Percentiles rank a stretch among this genome's conserved stretches.
These are phyloP conservation scores for Clohesyomyces aquaticus DNA, from an alignment of 495 filamentous ascomycete genomes.

Conservation along the genomic window DNA sequence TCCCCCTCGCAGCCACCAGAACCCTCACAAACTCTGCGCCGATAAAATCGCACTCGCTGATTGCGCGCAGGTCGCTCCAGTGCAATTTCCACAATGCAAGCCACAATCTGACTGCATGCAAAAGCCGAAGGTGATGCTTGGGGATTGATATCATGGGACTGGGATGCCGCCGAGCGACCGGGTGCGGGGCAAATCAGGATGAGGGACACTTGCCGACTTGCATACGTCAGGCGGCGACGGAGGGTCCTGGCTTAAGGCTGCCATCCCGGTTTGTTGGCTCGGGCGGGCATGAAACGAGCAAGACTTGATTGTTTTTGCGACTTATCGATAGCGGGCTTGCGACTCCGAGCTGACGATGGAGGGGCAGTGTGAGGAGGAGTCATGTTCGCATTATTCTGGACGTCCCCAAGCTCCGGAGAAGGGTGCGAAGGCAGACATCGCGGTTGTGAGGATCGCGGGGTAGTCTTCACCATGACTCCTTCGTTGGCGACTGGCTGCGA, in stretches of 20 bases:
- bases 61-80: neutral
- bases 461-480: neutral
- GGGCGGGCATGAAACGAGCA: neutral
- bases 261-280: slow-evolving; percentile 6
- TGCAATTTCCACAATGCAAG: slow-evolving; percentile 17
- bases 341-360: neutral
- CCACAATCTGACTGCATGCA: slow-evolving; percentile 15
- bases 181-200: slow-evolving; percentile 17
- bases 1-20: neutral
- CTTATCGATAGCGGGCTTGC: neutral
- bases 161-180: neutral
- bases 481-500: neutral
- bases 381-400: neutral
- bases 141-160: neutral
- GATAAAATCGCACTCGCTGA: neutral
- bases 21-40: neutral
- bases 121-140: neutral
- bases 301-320: neutral
- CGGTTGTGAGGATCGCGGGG: neutral
- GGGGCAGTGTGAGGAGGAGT: neutral
- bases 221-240: slow-evolving; percentile 1
- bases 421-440: neutral
- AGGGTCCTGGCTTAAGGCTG: slow-evolving; percentile 1
- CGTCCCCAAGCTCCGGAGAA: too few species aligned
- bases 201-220: neutral